Evolutionary conservation across 176 grass and related monocot genomes (phyloP).

Genomic region (Triticum aestivum): DNA sequence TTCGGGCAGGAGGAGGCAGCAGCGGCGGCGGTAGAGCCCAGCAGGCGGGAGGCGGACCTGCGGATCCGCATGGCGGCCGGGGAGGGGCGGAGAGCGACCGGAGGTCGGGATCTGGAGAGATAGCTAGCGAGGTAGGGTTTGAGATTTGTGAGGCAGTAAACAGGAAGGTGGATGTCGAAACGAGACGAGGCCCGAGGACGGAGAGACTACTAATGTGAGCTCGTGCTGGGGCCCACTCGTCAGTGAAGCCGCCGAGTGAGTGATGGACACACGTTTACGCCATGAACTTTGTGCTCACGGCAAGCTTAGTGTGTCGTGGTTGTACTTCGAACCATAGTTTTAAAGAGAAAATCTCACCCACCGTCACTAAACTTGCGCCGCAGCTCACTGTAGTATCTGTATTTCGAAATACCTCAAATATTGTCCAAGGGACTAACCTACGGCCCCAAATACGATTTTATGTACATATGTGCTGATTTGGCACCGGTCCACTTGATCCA

Average conservation of each 20-base stretch:
- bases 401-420: too few species aligned
- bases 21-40: background rate
- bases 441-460: too few species aligned
- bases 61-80: constrained; percentile 43
- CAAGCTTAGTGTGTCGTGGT: too few species aligned
- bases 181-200: background rate
- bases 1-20: background rate
- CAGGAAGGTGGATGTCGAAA: background rate
- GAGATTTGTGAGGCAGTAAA: background rate
- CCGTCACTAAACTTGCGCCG: too few species aligned
- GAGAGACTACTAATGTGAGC: background rate
- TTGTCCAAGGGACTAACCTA: too few species aligned
- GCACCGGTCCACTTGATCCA: too few species aligned
- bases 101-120: constrained; percentile 6
- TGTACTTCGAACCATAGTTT: too few species aligned
- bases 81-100: background rate
- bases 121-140: constrained; percentile 18
- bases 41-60: constrained; percentile 35
- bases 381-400: too few species aligned
- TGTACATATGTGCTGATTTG: too few species aligned
- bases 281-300: too few species aligned
- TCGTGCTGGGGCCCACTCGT: background rate
- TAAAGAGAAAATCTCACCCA: too few species aligned
- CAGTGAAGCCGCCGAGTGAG: background rate
- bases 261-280: too few species aligned